Base-by-base conservation (phyloP, 2,329 filamentous ascomycete genomes). In the Colletotrichum filicis region DNA sequence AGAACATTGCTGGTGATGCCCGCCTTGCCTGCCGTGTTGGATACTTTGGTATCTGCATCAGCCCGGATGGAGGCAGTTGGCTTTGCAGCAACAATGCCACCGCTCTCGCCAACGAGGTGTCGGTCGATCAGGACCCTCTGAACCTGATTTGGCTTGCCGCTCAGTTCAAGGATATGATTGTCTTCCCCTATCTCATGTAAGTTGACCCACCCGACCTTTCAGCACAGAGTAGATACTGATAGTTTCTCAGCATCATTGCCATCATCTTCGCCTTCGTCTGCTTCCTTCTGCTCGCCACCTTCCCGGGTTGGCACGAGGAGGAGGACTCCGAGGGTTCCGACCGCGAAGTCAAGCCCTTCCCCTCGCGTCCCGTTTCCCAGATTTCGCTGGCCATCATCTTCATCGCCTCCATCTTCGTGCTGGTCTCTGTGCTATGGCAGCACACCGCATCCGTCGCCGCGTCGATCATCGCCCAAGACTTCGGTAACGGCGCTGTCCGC, bases 41-140 rank as follows among this genome's bases (percentile, higher is more conserved):
- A 76, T 99, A 97, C 87, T 99, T 99, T 79, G 97, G 97, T 77
- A 97, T 99, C 82, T 99, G 97, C 85, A 92, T 98, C 82, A 97
- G 95, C 84, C 92, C 94, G 1, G 95, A 98, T 81, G 94, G 93
- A 73, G 96, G 96, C 76, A 92, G 92, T 26, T 99, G 95, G 90
- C 90, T 98, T 72, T 99, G 97, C 89, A 97, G 94, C 82, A 97
- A 98, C 88, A 99, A 99, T 83, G 97, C 97, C 24, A 98, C 96
- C 3, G 92, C 95, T 3, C 89, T 99, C 60, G 96, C 97, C 49
- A 93, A 97, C 82, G 93, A 98, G 84, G 90, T 98, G 56, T 92
- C 90, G 24, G 91, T 97, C 55, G 95, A 98, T 80, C 94, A 98
- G 83, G 97, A 99, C 85, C 97, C 97, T 52, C 87, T 99, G 80